Percentiles rank a stretch among this genome's conserved stretches.
These are phyloP conservation scores for Lineolata rhizophorae DNA, from an alignment of 495 filamentous ascomycete genomes.

Conservation along the genomic window DNA sequence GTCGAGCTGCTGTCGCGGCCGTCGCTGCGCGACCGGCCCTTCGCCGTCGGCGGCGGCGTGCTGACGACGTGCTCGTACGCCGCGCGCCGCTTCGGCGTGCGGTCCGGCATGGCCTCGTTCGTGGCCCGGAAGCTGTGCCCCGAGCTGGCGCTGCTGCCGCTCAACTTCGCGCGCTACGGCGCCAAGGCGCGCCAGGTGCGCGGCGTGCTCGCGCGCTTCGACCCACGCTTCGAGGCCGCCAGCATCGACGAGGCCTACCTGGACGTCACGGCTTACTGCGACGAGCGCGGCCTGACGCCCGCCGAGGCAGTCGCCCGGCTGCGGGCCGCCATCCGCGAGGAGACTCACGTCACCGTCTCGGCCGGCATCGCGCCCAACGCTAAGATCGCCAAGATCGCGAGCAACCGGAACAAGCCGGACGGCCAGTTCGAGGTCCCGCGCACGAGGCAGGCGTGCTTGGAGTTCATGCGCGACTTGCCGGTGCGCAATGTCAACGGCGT, in stretches of 20 bases:
- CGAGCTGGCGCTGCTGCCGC: conserved; percentile 55
- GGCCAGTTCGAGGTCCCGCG: conserved; percentile 64
- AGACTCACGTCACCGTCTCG: conserved; percentile 70
- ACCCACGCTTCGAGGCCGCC: conserved; percentile 75
- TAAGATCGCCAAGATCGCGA: conserved; percentile 82
- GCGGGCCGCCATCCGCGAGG: conserved; percentile 52
- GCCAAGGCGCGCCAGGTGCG: conserved; percentile 80
- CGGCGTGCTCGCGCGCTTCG: conserved; percentile 62
- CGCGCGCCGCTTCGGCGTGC: conserved; percentile 71
- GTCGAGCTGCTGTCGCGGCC: conserved; percentile 86
- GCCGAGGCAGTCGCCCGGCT: conserved; percentile 56
- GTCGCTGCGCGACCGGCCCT: conserved; percentile 70
- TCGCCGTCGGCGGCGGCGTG: conserved; percentile 84
- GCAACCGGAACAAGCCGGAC: conserved; percentile 91
- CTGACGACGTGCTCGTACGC: conserved; percentile 90
- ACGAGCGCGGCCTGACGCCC: conserved; percentile 39
- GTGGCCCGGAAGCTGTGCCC: conserved; percentile 91
- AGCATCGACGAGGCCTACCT: conserved; percentile 94
- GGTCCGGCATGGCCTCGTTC: conserved; percentile 89
- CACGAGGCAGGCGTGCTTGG: conserved; percentile 50
- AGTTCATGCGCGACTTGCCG: conserved; percentile 64
- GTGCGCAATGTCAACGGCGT: conserved; percentile 85
- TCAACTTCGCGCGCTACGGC: conserved; percentile 80
- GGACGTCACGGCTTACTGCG: conserved; percentile 80
- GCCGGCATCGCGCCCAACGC: conserved; percentile 89